Base-by-base conservation (phyloP, 768 basidiomycete genomes). In the Trametes coccinea region DNA sequence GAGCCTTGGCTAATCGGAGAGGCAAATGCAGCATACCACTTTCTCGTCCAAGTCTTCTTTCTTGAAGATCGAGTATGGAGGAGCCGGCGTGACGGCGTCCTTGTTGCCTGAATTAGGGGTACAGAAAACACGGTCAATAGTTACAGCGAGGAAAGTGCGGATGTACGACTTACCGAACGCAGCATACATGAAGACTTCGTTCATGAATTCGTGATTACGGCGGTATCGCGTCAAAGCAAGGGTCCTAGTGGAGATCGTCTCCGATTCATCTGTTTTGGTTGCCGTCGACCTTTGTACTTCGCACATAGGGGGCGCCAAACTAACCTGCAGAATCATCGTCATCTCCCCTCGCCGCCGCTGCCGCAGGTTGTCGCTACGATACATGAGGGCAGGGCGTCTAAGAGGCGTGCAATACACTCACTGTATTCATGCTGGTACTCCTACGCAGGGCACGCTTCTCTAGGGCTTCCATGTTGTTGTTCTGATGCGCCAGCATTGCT, bases 131-230 rank as follows among this genome's bases (percentile, higher is more conserved):
- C 22, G 29, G 29, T 2, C 3, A 22, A 16, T 22, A 29, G 31
- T 7, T 6, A 30, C 33, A 60, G 31, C 37, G 31, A 7, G 16
- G 43, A 29, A 7, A 27, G 45, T 22, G 37, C 41, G n/a, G 13
- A 39, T 44, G 41, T 40, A 7, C 2, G 22, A 63, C 73, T 50
- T 40, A 74, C 90, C 84, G 67, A 84, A 88, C 0, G 87, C 88
- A 27, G 91, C 90, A 65, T 83, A 81, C 64, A 79, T 80, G 72
- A 93, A 92, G 1, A 93, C 87, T 45, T 88, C 88, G 69, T 88
- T 88, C 90, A 93, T 93, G 61, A 88, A 77, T 46, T 92, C 91
- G 67, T 93, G 90, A 67, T 93, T 93, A 5, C 90, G 84, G 65
- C 80, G 83, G 69, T 92, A 93, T 39, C 91, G 80, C 16, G 85